A percentile compares a stretch with the other conserved stretches of the same genome.
Conservation (phyloP, 345 rosid genomes). For the Garcia nutans region DNA sequence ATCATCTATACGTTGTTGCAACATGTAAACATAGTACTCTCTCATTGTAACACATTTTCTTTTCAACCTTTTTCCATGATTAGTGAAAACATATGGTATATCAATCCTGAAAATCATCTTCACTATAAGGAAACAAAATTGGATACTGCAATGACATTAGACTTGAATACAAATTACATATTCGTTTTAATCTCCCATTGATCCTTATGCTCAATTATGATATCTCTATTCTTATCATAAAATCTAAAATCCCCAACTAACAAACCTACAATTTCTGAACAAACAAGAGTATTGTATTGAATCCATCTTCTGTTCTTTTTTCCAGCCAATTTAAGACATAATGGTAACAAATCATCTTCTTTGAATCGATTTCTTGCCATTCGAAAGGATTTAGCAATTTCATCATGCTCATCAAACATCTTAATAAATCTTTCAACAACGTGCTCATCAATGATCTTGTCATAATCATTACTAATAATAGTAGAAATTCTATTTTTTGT, state of each 20-base stretch:
- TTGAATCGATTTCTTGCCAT: neutral
- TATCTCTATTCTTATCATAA: accelerated
- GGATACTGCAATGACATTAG: neutral
- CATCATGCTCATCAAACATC: neutral
- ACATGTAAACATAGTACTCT: too few relatives aligned
- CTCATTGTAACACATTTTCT: too few relatives aligned
- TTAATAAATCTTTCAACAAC: neutral
- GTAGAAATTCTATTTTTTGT: neutral
- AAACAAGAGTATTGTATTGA: too few relatives aligned
- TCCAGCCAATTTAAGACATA: neutral
- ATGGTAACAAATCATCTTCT: too few relatives aligned
- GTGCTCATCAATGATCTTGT: neutral
- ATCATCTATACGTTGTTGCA: neutral
- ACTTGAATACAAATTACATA: neutral
- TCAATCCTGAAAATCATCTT: neutral
- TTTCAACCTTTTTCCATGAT: too few relatives aligned
- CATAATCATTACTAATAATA: accelerated
- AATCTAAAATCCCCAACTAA: neutral
- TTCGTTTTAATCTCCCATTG: neutral
- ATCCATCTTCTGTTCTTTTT: neutral
- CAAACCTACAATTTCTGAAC: too few relatives aligned
- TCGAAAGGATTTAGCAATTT: neutral
- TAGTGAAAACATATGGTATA: too few relatives aligned
- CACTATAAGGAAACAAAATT: neutral
- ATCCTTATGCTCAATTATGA: neutral